A percentile compares a stretch with the other conserved stretches of the same genome.
phyloP scores from a whole-genome alignment of 1,284 basidiomycete species.

The Ustilago shanxiensis region DNA sequence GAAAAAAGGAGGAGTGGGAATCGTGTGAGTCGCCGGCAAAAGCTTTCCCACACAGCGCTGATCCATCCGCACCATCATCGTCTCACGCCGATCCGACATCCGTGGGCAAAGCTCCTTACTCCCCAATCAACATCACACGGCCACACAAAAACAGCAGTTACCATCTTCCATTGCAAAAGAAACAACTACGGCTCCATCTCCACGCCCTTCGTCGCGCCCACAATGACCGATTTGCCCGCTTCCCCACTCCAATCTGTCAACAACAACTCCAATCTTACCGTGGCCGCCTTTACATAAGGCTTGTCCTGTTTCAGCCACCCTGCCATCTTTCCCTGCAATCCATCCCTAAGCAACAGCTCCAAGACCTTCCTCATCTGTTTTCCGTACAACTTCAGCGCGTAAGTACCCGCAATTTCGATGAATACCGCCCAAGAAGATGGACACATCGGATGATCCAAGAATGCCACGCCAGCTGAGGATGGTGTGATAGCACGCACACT shows the following conservation, averaged over 20 bases:
- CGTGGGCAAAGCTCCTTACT: too few relatives aligned
- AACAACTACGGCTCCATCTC: slow-evolving; percentile 42
- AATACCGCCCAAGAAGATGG: slow-evolving; percentile 63
- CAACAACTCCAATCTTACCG: slow-evolving; percentile 63
- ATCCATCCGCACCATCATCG: too few relatives aligned
- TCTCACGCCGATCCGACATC: too few relatives aligned
- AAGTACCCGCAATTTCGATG: slow-evolving; percentile 61
- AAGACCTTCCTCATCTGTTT: slow-evolving; percentile 62
- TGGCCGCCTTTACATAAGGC: slow-evolving; percentile 55
- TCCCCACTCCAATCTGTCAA: slow-evolving; percentile 66
- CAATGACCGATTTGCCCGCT: slow-evolving; percentile 16
- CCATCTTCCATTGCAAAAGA: neutral
- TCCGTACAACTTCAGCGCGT: slow-evolving; percentile 50
- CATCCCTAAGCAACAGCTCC: slow-evolving; percentile 54
- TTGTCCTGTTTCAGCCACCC: slow-evolving; percentile 49
- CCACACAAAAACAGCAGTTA: too few relatives aligned
- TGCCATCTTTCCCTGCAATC: slow-evolving; percentile 46
- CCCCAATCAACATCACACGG: too few relatives aligned
- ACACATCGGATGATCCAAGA: slow-evolving; percentile 57
- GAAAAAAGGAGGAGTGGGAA: too few relatives aligned
- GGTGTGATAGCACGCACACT: slow-evolving; percentile 58
- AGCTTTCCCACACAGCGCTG: too few relatives aligned
- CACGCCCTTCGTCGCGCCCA: slow-evolving; percentile 38
- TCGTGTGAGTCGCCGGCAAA: too few relatives aligned
- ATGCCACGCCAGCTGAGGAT: slow-evolving; percentile 30